Conservation (phyloP, 495 filamentous ascomycete genomes). For the Parathielavia hyrcaniae region DNA sequence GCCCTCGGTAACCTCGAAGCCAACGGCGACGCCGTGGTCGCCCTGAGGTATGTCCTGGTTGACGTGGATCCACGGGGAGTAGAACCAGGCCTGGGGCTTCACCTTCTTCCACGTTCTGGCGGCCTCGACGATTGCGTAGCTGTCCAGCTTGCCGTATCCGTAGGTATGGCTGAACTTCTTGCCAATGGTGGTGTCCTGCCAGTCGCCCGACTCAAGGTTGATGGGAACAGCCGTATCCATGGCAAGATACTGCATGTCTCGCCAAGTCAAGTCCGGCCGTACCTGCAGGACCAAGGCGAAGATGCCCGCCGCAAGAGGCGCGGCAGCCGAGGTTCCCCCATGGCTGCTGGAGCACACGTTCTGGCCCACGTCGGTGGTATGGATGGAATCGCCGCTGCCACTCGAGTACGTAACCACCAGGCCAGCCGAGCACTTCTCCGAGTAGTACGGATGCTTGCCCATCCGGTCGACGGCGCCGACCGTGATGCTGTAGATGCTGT, state of each 20-base stretch:
- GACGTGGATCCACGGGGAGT: slow-evolving; percentile 87
- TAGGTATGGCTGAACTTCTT: slow-evolving; percentile 87
- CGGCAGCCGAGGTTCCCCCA: slow-evolving; percentile 95
- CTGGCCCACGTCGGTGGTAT: slow-evolving; percentile 89
- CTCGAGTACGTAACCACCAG: slow-evolving; percentile 95
- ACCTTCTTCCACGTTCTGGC: slow-evolving; percentile 81
- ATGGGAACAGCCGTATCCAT: slow-evolving; percentile 79
- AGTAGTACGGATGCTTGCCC: slow-evolving; percentile 83
- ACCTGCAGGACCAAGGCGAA: slow-evolving; percentile 86
- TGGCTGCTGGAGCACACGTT: slow-evolving; percentile 72
- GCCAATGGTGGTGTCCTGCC: slow-evolving; percentile 73
- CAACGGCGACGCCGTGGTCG: slow-evolving; percentile 66
- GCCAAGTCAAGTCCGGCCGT: slow-evolving; percentile 84
- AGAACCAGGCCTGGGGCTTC: slow-evolving; percentile 96
- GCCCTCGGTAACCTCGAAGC: slow-evolving; percentile 67
- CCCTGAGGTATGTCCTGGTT: slow-evolving; percentile 83
- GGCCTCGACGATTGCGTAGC: slow-evolving; percentile 74
- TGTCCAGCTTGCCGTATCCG: slow-evolving; percentile 92
- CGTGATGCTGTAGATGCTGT: slow-evolving; percentile 97
- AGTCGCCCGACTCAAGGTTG: slow-evolving; percentile 63
- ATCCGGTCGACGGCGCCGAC: slow-evolving; percentile 88
- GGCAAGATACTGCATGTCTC: slow-evolving; percentile 89
- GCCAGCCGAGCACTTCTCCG: slow-evolving; percentile 91
- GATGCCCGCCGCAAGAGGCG: slow-evolving; percentile 83
- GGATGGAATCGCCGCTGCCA: slow-evolving; percentile 79